phyloP scores from a whole-genome alignment of 805 yeast species.

The Barnettozyma wickerhamii region DNA sequence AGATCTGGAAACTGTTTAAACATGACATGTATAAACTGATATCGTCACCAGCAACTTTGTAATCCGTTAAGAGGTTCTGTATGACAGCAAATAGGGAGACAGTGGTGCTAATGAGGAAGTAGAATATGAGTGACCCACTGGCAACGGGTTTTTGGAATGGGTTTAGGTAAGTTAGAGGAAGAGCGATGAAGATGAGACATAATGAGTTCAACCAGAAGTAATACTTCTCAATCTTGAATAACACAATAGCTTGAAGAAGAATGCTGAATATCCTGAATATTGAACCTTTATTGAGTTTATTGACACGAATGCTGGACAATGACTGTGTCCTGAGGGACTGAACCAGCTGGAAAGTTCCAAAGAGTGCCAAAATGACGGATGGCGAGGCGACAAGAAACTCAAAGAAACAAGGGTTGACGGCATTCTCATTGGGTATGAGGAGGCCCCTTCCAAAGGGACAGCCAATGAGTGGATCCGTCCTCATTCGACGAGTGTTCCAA shows the following conservation, averaged over 20 bases:
- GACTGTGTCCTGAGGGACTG: not conserved
- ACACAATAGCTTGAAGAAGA: slow-evolving; percentile 9
- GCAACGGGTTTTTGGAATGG: slow-evolving; percentile 44
- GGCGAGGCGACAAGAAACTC: slow-evolving; percentile 11
- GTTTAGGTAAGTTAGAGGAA: slow-evolving; percentile 44
- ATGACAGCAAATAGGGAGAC: slow-evolving; percentile 41
- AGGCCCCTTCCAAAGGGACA: slow-evolving; percentile 11
- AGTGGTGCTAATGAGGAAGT: slow-evolving; percentile 59
- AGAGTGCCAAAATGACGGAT: slow-evolving; percentile 11
- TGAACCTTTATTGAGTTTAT: slow-evolving; percentile 15
- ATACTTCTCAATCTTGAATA: not conserved
- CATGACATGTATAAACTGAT: slow-evolving; percentile 28
- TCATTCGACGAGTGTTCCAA: not conserved
- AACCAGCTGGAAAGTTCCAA: slow-evolving; percentile 18
- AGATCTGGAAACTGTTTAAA: slow-evolving; percentile 26
- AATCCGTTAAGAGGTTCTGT: slow-evolving; percentile 32
- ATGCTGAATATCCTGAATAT: slow-evolving; percentile 11
- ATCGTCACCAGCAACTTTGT: slow-evolving; percentile 19
- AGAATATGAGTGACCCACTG: slow-evolving; percentile 64
- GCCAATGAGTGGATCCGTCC: not conserved
- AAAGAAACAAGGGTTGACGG: slow-evolving; percentile 24
- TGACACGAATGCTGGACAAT: slow-evolving; percentile 10
- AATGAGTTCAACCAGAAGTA: slow-evolving; percentile 13
- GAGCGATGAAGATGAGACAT: slow-evolving; percentile 24
- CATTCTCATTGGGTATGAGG: slow-evolving; percentile 22